Evolutionary conservation across 2,329 filamentous ascomycete genomes (phyloP), one percentile per base, ranked within the genome.

Genomic region (Clonostachys solani): DNA sequence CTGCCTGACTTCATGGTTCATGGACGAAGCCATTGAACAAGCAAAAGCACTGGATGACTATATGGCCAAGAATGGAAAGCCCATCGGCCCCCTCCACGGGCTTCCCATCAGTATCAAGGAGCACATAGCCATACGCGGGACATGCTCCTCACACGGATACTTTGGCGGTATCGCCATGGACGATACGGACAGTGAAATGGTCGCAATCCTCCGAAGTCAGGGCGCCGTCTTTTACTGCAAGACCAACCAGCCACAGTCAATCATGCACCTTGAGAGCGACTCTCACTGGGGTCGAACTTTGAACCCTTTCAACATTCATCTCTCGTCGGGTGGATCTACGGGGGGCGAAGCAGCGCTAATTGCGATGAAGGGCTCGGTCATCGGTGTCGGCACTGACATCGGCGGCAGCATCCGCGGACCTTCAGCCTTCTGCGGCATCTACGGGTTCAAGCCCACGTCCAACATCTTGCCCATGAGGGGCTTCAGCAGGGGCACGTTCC

Each of bases 211-310:
- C 56, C 5, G 52, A 58, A 16, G 41, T 83, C 68, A 81, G 0
- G 85, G 85, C 2, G 84, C 84, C 2, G 73, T 88, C 0, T 65
- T 84, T 17, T 84, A 86, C 54, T 77, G 79, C 53, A 88, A 89
- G 63, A 88, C 85, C 1, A 87, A 87, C 54, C 69, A 88, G 3
- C 84, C 85, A 2, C 78, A 82, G 50, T 74, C 72, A 0, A 64
- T 82, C 43, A 73, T 72, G 60, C 71, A 80, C 83, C 6, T 75
- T 73, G 60, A 62, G 34, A 63, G 58, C 0, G 58, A 62, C 10
- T 59, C 59, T 0, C 55, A 96, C 16, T 97, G 92, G 89, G 92
- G 92, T 10, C 79, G 83, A 35, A 80, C 80, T 0, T 64, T 86
- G 5, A 87, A 86, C 56, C 84, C 86, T 0, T 68, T 76, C 48